phyloP scores from a whole-genome alignment of 1,284 basidiomycete genomes.

The Abortiporus biennis region DNA sequence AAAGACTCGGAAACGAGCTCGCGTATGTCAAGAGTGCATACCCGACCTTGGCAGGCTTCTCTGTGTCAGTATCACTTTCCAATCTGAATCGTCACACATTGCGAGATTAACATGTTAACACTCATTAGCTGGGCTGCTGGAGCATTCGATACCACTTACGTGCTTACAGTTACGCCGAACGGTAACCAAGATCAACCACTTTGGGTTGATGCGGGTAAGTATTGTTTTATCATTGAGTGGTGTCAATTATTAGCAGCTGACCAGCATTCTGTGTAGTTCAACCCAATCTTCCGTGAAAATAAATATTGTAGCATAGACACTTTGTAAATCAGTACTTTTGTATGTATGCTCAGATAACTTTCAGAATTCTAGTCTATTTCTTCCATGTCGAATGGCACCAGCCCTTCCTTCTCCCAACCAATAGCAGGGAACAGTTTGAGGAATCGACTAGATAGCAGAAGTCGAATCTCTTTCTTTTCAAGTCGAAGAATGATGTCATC shows the following conservation, averaged over 20 bases:
- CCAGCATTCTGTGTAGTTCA: conserved; percentile 15
- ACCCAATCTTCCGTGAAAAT: conserved; percentile 26
- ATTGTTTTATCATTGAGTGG: background rate
- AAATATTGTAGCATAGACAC: too few species aligned
- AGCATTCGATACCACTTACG: conserved; percentile 32
- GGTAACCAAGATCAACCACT: conserved; percentile 32
- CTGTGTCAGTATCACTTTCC: conserved; percentile 22
- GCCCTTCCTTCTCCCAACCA: too few species aligned
- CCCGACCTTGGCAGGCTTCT: conserved; percentile 40
- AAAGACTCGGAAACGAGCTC: conserved; percentile 36
- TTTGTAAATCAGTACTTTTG: background rate
- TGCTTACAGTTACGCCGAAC: conserved; percentile 30
- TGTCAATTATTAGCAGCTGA: conserved; percentile 1
- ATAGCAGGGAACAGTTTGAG: too few species aligned
- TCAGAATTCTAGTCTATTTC: background rate
- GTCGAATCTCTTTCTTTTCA: too few species aligned
- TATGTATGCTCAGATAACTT: too few species aligned
- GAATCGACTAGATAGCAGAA: too few species aligned
- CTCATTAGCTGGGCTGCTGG: conserved; percentile 31
- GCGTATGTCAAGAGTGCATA: conserved; percentile 42
- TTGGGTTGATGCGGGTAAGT: conserved; percentile 26
- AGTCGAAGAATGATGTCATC: too few species aligned
- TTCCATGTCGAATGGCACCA: too few species aligned
- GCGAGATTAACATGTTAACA: background rate
- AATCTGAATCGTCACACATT: background rate